Conservation (phyloP, 2,329 filamentous ascomycete genomes). For the Arthrobotrys conoides region DNA sequence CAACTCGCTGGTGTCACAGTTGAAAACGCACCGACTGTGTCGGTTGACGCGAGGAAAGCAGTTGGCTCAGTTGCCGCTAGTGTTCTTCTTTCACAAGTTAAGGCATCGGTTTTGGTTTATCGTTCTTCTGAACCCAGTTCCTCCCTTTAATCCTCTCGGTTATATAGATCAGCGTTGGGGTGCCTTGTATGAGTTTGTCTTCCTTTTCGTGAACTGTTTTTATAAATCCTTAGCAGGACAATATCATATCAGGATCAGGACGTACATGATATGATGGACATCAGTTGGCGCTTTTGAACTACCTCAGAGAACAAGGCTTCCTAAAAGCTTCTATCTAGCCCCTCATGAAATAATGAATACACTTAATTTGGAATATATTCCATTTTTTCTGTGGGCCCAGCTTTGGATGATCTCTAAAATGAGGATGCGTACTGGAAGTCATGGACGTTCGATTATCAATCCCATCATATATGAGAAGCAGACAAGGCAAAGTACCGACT, state of each 20-base stretch:
- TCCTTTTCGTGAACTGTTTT: neutral
- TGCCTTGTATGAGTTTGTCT: neutral
- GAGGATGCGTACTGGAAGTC: too few species aligned
- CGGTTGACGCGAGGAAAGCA: slow-evolving; percentile 70
- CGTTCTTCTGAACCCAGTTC: slow-evolving; percentile 11
- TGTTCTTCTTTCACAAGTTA: slow-evolving; percentile 32
- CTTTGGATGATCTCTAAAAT: too few species aligned
- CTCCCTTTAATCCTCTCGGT: neutral
- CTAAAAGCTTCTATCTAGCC: slow-evolving; percentile 5
- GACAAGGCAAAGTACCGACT: too few species aligned
- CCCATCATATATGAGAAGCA: too few species aligned
- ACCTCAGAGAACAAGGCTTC: neutral
- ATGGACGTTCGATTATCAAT: too few species aligned
- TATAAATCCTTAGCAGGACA: neutral
- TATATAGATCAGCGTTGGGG: too few species aligned
- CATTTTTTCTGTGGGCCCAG: too few species aligned
- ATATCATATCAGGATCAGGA: slow-evolving; percentile 5
- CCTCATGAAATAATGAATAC: neutral
- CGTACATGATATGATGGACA: slow-evolving; percentile 1
- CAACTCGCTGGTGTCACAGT: slow-evolving; percentile 61
- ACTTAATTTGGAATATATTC: neutral
- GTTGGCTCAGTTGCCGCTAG: slow-evolving; percentile 75
- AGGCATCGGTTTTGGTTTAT: slow-evolving; percentile 41
- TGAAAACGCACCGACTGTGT: slow-evolving; percentile 61
- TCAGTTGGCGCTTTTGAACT: slow-evolving; percentile 15